These are phyloP conservation scores for Fusarium pseudocircinatum DNA, from an alignment of 2,329 filamentous ascomycete genomes.

Conservation along the genomic window DNA sequence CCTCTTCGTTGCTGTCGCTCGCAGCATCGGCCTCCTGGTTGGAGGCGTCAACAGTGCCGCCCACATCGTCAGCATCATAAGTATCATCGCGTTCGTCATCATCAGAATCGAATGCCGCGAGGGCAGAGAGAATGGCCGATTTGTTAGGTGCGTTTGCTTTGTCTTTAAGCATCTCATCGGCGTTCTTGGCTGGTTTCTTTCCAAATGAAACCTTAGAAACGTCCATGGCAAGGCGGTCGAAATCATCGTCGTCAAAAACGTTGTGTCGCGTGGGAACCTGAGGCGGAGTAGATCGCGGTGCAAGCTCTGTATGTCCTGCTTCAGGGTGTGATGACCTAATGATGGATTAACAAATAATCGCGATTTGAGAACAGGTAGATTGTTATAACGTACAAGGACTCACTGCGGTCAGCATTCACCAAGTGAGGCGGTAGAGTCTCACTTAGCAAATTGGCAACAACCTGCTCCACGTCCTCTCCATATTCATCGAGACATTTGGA, in stretches of 20 bases:
- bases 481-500: constrained; percentile 83
- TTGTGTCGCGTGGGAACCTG: constrained; percentile 71
- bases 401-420: constrained; percentile 68
- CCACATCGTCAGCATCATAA: constrained; percentile 92
- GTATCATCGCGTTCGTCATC: constrained; percentile 98
- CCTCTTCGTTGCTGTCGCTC: constrained; percentile 70
- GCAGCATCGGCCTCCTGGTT: constrained; percentile 61
- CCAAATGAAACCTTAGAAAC: constrained; percentile 80
- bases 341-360: constrained; percentile 26
- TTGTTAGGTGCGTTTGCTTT: constrained; percentile 75
- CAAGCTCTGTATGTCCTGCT: constrained; percentile 53
- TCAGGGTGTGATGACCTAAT: constrained; percentile 44
- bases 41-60: constrained; percentile 82
- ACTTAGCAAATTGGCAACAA: constrained; percentile 84
- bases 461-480: constrained; percentile 77
- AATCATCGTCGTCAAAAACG: constrained; percentile 81
- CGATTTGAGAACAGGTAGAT: background rate
- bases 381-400: constrained; percentile 64
- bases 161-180: constrained; percentile 77
- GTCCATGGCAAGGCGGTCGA: constrained; percentile 75
- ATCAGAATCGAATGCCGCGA: constrained; percentile 89
- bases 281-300: constrained; percentile 68
- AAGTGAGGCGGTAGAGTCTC: constrained; percentile 78
- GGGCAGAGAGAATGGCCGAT: constrained; percentile 86
- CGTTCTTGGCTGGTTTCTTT: constrained; percentile 70